Percentiles rank a stretch among this genome's conserved stretches.
These are phyloP conservation scores for Pelargonium myrrhifolium DNA, from an alignment of 441 rosid species.

Conservation along the genomic window DNA sequence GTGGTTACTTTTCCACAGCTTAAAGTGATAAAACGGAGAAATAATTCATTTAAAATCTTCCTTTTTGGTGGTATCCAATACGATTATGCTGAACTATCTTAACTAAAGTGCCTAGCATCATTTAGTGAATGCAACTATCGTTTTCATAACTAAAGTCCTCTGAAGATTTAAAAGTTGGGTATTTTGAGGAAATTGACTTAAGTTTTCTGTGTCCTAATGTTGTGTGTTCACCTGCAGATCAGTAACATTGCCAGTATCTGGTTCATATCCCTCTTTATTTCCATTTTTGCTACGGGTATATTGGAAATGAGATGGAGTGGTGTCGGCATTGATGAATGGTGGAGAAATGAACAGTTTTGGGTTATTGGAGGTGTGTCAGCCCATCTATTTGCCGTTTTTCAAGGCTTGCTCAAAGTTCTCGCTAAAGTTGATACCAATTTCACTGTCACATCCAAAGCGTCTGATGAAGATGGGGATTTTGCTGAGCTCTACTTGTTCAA, in stretches of 20 bases:
- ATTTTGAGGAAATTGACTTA: too few species aligned
- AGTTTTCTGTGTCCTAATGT: not conserved
- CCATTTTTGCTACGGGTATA: conserved; percentile 95
- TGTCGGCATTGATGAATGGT: conserved; percentile 97
- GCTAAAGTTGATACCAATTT: conserved; percentile 96
- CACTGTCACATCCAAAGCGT: conserved; percentile 90
- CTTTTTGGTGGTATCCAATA: too few species aligned
- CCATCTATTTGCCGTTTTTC: conserved; percentile 91
- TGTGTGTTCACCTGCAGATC: conserved; percentile 45
- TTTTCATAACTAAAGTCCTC: too few species aligned
- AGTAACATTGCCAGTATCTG: conserved; percentile 94
- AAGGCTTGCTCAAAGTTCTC: conserved; percentile 87
- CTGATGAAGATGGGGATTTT: conserved; percentile 88
- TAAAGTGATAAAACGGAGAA: too few species aligned
- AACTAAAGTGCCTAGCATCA: too few species aligned
- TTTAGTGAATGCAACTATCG: too few species aligned
- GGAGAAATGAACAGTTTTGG: conserved; percentile 99
- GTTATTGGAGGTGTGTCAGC: conserved; percentile 97
- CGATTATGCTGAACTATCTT: too few species aligned
- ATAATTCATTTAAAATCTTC: too few species aligned
- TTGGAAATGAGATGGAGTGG: conserved; percentile 99
- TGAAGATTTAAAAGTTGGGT: not conserved
- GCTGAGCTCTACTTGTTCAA: conserved; percentile 91
- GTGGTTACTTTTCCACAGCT: too few species aligned
- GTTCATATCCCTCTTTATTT: conserved; percentile 96